Evolutionary conservation across 2,329 filamentous ascomycete genomes (phyloP), one percentile per base, ranked within the genome.

Genomic region (Didymosphaeria variabile): DNA sequence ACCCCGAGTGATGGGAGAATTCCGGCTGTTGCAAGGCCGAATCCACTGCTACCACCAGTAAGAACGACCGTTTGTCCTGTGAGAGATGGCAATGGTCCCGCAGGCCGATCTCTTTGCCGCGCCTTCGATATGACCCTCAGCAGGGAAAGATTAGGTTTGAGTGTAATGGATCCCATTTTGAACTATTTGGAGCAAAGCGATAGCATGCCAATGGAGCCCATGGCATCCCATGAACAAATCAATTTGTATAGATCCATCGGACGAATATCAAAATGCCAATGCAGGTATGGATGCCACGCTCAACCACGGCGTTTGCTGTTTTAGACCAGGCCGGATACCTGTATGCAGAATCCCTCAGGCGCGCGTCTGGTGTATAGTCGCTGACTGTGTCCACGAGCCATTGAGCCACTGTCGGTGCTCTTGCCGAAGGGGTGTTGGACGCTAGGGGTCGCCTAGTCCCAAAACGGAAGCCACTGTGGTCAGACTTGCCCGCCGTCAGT

Each of bases 41-140:
- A 51, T 7, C 47, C 47, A 51, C 29, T 51, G 29, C n/a, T 36
- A 10, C 29, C 47, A 21, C 47, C 47, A 8, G 47, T 51, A 29
- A 51, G 15, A 13, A 51, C 47, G 19, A 51, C 47, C 8, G 47
- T 51, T 12, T 51, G 47, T 12, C 31, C 47, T 15, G 15, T 36
- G 17, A 51, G 31, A 51, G 47, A 51, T 19, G 47, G 47, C 19
- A 34, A 8, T 34, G 29, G 29, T 8, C 47, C 47, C 31, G 15
- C 31, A 36, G 47, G 47, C 3, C 47, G 47, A 29, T 51, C 47
- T 36, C 47, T 51, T 34, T 51, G 15, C 8, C 47, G 29, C 13
- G 19, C 47, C 47, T 32, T 10, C 29, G 29, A 34, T 34, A 51
- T 51, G 29, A 51, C 19, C 19, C n/a, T 21, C 13, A 51, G n/a